These are phyloP conservation scores for Purshia tridentata DNA, from an alignment of 306 rosid genomes.

Conservation along the genomic window DNA sequence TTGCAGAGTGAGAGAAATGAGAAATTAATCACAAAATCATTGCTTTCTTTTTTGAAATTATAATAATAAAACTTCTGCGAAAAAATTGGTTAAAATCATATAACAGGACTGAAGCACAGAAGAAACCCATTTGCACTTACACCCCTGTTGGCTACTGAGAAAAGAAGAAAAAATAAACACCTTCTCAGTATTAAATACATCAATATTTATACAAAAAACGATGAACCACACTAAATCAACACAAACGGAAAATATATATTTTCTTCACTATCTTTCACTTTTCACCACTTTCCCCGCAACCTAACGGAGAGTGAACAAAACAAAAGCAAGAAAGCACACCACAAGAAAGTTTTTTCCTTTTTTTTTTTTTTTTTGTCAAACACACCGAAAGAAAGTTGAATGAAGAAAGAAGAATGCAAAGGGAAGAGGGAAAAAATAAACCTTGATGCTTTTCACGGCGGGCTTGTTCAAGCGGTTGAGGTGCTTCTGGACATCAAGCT, in stretches of 20 bases:
- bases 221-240: background rate
- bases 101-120: conserved; percentile 1
- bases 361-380: background rate
- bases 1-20: conserved; percentile 8
- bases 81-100: conserved; percentile 1
- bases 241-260: background rate
- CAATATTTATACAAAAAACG: background rate
- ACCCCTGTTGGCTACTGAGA: conserved; percentile 15
- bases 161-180: background rate
- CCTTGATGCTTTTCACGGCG: conserved; percentile 78
- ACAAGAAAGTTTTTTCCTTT: background rate
- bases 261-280: background rate
- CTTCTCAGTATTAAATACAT: background rate
- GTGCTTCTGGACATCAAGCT: conserved; percentile 73
- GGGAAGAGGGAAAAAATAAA: conserved; percentile 19
- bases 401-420: conserved; percentile 8
- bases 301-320: conserved; percentile 23
- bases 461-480: conserved; percentile 87
- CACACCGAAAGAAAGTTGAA: conserved; percentile 15
- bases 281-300: conserved; percentile 20
- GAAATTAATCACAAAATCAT: background rate
- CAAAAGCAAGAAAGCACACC: conserved; percentile 5
- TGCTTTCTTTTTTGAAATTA: background rate
- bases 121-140: conserved; percentile 8
- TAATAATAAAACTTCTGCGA: background rate